phyloP scores from a whole-genome alignment of 2,329 filamentous ascomycete genomes.

The Exophiala aquamarina region DNA sequence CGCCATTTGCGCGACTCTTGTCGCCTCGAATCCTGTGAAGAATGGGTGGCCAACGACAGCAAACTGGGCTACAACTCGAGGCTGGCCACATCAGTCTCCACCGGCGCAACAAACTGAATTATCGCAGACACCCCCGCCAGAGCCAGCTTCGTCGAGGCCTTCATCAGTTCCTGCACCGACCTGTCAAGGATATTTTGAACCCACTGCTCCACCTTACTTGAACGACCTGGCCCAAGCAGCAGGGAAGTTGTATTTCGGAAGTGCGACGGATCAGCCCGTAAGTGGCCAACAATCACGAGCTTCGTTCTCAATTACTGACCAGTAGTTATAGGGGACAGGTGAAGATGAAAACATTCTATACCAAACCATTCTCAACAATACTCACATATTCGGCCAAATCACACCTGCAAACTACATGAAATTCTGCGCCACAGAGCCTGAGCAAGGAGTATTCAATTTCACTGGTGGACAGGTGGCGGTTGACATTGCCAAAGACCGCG shows the following conservation, averaged over 20 bases:
- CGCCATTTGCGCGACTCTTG: slow-evolving; percentile 6
- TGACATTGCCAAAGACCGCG: slow-evolving; percentile 39
- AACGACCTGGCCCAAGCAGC: slow-evolving; percentile 56
- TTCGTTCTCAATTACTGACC: slow-evolving; percentile 5
- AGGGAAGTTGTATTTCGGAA: slow-evolving; percentile 57
- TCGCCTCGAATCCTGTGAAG: slow-evolving; percentile 6
- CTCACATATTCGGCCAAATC: slow-evolving; percentile 62
- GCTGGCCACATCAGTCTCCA: slow-evolving; percentile 1
- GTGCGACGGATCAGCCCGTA: slow-evolving; percentile 57
- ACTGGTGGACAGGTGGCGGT: slow-evolving; percentile 54
- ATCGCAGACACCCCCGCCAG: slow-evolving; percentile 1
- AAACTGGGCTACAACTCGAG: too few species aligned
- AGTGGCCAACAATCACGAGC: slow-evolving; percentile 3
- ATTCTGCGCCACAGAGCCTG: slow-evolving; percentile 54
- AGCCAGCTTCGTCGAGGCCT: not conserved
- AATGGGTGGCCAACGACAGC: slow-evolving; percentile 2
- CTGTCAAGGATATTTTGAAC: slow-evolving; percentile 14
- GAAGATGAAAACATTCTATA: slow-evolving; percentile 58
- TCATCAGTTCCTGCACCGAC: slow-evolving; percentile 8
- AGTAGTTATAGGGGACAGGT: slow-evolving; percentile 13
- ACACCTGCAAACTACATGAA: slow-evolving; percentile 65
- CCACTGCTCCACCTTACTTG: slow-evolving; percentile 40
- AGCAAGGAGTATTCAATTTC: slow-evolving; percentile 58
- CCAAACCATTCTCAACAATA: slow-evolving; percentile 54
- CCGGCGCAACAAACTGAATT: not conserved